A percentile compares a stretch with the other conserved stretches of the same genome.
Evolutionary conservation across 495 filamentous ascomycete species (phyloP).

Genomic region (Podospora tetraspora): DNA sequence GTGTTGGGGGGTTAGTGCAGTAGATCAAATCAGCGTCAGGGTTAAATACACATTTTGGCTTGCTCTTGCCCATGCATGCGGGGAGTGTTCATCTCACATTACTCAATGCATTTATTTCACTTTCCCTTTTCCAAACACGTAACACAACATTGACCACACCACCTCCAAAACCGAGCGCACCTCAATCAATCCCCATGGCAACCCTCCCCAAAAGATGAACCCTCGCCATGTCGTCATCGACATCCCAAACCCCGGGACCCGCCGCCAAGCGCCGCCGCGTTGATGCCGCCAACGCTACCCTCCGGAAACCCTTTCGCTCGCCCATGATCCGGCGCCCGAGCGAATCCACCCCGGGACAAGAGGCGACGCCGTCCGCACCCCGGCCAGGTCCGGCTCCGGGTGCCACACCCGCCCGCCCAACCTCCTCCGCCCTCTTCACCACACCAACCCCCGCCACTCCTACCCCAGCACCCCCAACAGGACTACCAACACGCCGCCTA

Average conservation of each 20-base stretch:
- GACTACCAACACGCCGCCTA: not conserved
- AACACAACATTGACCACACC: not conserved
- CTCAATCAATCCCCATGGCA: not conserved
- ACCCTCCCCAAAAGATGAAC: constrained; percentile 7
- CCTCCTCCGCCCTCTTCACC: not conserved
- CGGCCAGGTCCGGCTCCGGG: too few relatives aligned
- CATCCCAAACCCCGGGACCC: constrained; percentile 20
- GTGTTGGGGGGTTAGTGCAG: not conserved
- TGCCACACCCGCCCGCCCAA: not conserved
- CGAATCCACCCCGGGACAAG: not conserved
- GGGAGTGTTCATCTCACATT: not conserved
- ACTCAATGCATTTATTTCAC: not conserved
- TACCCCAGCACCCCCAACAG: not conserved
- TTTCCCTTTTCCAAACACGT: not conserved
- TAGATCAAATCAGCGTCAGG: not conserved
- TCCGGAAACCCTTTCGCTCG: constrained; percentile 29
- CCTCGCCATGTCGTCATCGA: constrained; percentile 16
- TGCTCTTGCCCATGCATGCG: not conserved
- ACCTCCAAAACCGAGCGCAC: not conserved
- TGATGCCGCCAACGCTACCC: constrained; percentile 25
- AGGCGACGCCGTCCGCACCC: constrained; percentile 1
- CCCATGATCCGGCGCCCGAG: constrained; percentile 22
- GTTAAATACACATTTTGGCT: not conserved
- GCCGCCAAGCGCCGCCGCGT: constrained; percentile 30
- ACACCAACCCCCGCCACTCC: not conserved